Evolutionary conservation across 1,284 basidiomycete genomes (phyloP).

Genomic region (Melampsora larici-populina): DNA sequence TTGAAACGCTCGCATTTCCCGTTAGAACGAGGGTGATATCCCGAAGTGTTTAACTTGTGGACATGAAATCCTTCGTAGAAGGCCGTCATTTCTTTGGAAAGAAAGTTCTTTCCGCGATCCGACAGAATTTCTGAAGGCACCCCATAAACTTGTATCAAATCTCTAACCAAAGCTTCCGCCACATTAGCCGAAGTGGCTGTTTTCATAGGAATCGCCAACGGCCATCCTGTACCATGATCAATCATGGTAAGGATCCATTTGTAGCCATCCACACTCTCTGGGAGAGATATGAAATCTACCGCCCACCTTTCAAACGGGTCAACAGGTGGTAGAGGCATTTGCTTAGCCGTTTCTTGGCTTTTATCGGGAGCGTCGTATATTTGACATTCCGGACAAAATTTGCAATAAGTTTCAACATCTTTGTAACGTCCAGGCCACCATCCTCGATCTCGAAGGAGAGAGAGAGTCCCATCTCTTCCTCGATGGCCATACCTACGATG

Average conservation of each 20-base stretch:
- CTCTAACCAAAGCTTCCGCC: too few species aligned
- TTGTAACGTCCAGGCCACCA: conserved; percentile 4
- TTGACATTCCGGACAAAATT: neutral
- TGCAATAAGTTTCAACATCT: neutral
- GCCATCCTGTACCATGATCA: too few species aligned
- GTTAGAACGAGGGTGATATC: conserved; percentile 44
- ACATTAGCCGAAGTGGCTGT: too few species aligned
- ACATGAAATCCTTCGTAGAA: neutral
- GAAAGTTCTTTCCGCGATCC: too few species aligned
- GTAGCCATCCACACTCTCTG: too few species aligned
- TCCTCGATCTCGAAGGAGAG: neutral
- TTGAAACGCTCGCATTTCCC: conserved; percentile 30
- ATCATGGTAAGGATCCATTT: too few species aligned
- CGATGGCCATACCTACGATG: neutral
- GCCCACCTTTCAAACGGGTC: too few species aligned
- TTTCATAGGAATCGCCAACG: too few species aligned
- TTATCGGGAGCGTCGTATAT: neutral
- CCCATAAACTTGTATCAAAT: too few species aligned
- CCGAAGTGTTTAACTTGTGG: neutral
- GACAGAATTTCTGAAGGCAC: neutral
- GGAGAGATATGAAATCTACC: too few species aligned
- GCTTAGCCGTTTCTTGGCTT: neutral
- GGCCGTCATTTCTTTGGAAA: neutral
- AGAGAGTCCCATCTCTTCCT: conserved; percentile 2
- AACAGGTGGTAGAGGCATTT: neutral